A percentile compares a stretch with the other conserved stretches of the same genome.
Conservation (phyloP, 495 filamentous ascomycete genomes). For the Talaromyces wortmannii region DNA sequence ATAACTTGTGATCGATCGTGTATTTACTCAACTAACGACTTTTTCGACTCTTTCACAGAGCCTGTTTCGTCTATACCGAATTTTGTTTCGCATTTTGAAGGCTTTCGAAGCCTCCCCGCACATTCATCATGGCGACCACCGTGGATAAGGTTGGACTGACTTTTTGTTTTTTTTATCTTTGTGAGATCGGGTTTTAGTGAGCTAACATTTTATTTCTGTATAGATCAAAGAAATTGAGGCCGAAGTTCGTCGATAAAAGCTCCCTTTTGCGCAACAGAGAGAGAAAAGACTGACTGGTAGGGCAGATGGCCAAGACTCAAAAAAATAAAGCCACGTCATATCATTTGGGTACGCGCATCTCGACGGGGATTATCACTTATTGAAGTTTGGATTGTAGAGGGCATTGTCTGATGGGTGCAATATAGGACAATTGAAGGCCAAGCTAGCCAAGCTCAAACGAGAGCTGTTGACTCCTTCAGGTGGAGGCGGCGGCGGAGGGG, state of each 20-base stretch:
- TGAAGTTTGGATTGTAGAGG: neutral
- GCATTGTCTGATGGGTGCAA: slow-evolving; percentile 16
- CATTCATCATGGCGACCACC: slow-evolving; percentile 80
- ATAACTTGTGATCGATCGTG: neutral
- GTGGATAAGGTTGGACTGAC: slow-evolving; percentile 74
- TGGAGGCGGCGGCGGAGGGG: slow-evolving; percentile 75
- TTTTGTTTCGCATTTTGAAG: neutral
- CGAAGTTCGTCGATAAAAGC: slow-evolving; percentile 57
- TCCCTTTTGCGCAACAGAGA: neutral
- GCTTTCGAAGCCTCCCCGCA: neutral
- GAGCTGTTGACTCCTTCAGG: slow-evolving; percentile 84
- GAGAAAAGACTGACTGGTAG: slow-evolving; percentile 9
- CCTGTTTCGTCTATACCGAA: neutral
- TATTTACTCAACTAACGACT: no score
- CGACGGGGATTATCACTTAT: neutral
- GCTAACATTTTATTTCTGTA: slow-evolving; percentile 10
- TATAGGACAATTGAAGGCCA: slow-evolving; percentile 89
- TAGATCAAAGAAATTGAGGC: slow-evolving; percentile 98
- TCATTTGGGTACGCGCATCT: slow-evolving; percentile 49
- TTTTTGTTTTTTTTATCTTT: neutral
- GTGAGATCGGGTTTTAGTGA: neutral
- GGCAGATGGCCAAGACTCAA: slow-evolving; percentile 86
- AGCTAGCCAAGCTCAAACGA: slow-evolving; percentile 94
- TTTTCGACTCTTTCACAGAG: neutral
- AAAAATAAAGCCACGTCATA: slow-evolving; percentile 98